Evolutionary conservation across 1,139 yeast species (phyloP).

Genomic region (Suhomyces kunorum): DNA sequence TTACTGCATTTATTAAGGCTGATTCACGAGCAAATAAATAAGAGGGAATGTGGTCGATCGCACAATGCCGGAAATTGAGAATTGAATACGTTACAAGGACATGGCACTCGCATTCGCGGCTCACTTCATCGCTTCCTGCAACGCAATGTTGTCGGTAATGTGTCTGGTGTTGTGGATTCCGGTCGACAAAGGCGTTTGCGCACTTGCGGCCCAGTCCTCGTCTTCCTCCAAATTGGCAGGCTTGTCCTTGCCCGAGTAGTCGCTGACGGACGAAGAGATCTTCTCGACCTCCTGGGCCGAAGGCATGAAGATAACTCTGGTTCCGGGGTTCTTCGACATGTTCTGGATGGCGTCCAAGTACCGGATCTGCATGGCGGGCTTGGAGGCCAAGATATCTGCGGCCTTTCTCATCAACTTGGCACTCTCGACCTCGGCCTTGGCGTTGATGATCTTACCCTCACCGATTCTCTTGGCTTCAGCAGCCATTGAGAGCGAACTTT

Average conservation of each 20-base stretch:
- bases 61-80: neutral
- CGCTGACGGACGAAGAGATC: conserved; percentile 20
- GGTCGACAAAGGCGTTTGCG: conserved; percentile 5
- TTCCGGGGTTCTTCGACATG: conserved; percentile 63
- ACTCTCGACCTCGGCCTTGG: conserved; percentile 74
- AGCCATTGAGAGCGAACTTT: conserved; percentile 67
- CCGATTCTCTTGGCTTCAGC: conserved; percentile 78
- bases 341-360: conserved; percentile 78
- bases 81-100: neutral
- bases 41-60: no score
- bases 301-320: conserved; percentile 79
- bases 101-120: neutral
- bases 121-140: conserved; percentile 21
- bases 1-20: no score
- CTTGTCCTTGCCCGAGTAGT: conserved; percentile 10
- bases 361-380: conserved; percentile 79
- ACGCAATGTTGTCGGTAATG: conserved; percentile 19
- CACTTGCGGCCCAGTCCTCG: conserved; percentile 19
- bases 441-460: conserved; percentile 75
- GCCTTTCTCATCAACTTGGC: conserved; percentile 80
- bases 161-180: conserved; percentile 13
- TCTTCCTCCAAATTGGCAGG: conserved; percentile 20
- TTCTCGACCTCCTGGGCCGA: conserved; percentile 45
- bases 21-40: no score
- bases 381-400: conserved; percentile 73